Evolutionary conservation across 208 protist genomes (phyloP), one percentile per base, ranked within the genome.

Genomic region (Trypanosoma lewisi): DNA sequence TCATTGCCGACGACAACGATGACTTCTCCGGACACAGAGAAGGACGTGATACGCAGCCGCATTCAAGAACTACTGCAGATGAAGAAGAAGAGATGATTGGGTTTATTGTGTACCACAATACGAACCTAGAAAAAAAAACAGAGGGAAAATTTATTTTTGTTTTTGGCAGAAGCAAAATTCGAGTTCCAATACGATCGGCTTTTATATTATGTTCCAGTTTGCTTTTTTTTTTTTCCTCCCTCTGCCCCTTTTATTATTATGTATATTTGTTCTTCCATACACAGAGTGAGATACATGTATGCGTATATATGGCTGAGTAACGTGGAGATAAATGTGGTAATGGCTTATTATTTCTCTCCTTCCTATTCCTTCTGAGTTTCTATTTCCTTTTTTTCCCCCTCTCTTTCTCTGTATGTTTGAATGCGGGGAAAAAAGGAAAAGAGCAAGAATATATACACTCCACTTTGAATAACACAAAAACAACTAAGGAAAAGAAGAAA

Each of bases 51-150:
- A 42, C 57, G 52, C 37, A 37, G 42, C 30, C 59, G 67, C 28
- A 58, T 73, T 31, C 63, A 75, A n/a, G 50, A 75, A 49, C 62
- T 75, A 8, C 37, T 70, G 6, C 45, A 63, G 8, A 69, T 70
- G 49, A 75, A 64, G 36, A 63, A 52, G 28, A 57, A 4, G 16
- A 62, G 61, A 57, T 47, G 21, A 50, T 33, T 28, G n/a, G n/a
- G n/a, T n/a, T n/a, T n/a, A n/a, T n/a, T n/a, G n/a, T n/a, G n/a
- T n/a, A n/a, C n/a, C n/a, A n/a, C n/a, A n/a, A n/a, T n/a, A n/a
- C n/a, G n/a, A n/a, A n/a, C n/a, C 9, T 47, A n/a, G 7, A 37
- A 9, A 53, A 28, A 30, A 30, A 7, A 6, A 48, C 19, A 28
- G 30, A 25, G 7, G 47, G 50, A 57, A 30, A 50, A 61, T 28